phyloP scores from a whole-genome alignment of 129 eudicot genomes.

The Centella asiatica region DNA sequence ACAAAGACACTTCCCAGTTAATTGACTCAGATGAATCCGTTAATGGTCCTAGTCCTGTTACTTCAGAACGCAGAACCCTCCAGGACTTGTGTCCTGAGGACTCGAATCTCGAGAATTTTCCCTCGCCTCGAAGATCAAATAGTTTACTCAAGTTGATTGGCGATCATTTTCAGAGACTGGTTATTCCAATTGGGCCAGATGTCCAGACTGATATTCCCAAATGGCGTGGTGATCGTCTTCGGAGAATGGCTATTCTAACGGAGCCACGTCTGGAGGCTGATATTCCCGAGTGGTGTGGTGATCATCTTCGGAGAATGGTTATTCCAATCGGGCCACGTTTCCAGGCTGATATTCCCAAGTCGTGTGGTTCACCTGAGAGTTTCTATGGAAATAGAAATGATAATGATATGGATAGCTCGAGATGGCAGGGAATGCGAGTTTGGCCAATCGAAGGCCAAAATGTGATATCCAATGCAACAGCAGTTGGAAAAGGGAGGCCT shows the following conservation, averaged over 20 bases:
- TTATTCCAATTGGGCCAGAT: conserved; percentile 52
- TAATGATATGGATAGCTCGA: conserved; percentile 24
- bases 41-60: conserved; percentile 19
- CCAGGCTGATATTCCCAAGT: conserved; percentile 46
- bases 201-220: conserved; percentile 48
- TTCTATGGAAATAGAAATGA: conserved; percentile 11
- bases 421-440: conserved; percentile 48
- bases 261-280: conserved; percentile 58
- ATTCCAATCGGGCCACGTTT: conserved; percentile 60
- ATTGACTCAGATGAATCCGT: conserved; percentile 28
- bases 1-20: conserved; percentile 7
- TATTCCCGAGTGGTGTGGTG: too few relatives aligned
- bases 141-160: conserved; percentile 26
- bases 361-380: conserved; percentile 29
- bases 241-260: conserved; percentile 39
- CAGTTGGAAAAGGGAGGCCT: conserved; percentile 49
- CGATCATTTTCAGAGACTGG: conserved; percentile 22
- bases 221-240: conserved; percentile 39
- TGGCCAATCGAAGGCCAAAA: conserved; percentile 35
- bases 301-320: conserved; percentile 24
- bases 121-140: conserved; percentile 18
- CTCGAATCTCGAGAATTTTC: conserved; percentile 5
- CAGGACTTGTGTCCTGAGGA: background rate
- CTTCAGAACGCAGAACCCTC: conserved; percentile 5
- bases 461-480: conserved; percentile 16